Conservation (phyloP, 176 grass and related monocot genomes). For the Hyparrhenia diplandra region DNA sequence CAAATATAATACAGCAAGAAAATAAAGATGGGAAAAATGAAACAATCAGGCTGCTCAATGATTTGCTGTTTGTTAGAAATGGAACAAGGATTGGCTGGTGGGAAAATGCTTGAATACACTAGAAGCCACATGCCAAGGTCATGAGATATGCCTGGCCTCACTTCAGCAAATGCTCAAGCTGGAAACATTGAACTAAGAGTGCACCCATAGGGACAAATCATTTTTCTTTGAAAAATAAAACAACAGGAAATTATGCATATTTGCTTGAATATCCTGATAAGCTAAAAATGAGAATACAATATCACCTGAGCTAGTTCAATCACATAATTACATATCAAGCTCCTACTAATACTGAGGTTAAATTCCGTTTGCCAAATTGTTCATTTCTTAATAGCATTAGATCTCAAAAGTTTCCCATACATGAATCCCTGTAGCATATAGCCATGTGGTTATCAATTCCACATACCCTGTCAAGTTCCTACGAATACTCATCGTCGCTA, state of each 20-base stretch:
- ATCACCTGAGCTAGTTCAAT: neutral
- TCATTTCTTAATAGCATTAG: neutral
- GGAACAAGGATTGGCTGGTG: neutral
- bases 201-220: neutral
- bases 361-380: neutral
- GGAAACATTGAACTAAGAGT: neutral
- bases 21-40: neutral
- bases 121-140: neutral
- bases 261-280: neutral
- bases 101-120: constrained; percentile 6
- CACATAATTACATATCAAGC: neutral
- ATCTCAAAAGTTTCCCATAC: neutral
- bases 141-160: neutral
- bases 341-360: neutral
- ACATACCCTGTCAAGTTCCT: too few species aligned
- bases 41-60: neutral
- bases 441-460: neutral
- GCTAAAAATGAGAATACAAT: neutral
- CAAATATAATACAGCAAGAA: neutral
- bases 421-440: neutral
- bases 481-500: neutral
- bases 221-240: neutral
- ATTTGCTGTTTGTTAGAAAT: neutral
- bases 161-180: neutral
- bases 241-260: neutral